A percentile compares a stretch with the other conserved stretches of the same genome.
These are phyloP conservation scores for Bipolaris bicolor DNA, from an alignment of 2,329 filamentous ascomycete species.

Conservation along the genomic window DNA sequence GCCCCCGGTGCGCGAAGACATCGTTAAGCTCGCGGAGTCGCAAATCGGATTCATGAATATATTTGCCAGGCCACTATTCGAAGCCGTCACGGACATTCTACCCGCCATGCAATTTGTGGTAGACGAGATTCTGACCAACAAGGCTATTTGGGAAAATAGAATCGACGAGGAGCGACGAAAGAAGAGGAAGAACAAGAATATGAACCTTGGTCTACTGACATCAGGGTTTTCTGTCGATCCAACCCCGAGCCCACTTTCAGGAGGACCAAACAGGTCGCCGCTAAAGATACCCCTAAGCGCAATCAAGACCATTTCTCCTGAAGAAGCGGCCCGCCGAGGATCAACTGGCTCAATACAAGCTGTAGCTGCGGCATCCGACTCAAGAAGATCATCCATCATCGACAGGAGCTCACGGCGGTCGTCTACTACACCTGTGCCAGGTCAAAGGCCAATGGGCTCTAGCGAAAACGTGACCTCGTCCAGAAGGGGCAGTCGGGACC, in stretches of 20 bases:
- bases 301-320: conserved; percentile 15
- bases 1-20: conserved; percentile 80
- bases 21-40: conserved; percentile 80
- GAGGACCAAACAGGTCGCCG: conserved; percentile 24
- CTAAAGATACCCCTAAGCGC: conserved; percentile 17
- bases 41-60: conserved; percentile 97
- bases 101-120: conserved; percentile 85
- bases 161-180: conserved; percentile 68
- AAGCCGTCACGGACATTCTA: conserved; percentile 83
- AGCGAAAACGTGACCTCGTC: conserved; percentile 45
- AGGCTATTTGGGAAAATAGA: conserved; percentile 71
- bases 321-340: conserved; percentile 33
- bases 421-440: conserved; percentile 34
- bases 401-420: conserved; percentile 41
- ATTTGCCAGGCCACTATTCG: conserved; percentile 90
- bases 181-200: conserved; percentile 45
- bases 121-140: conserved; percentile 80
- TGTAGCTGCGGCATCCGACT: conserved; percentile 21
- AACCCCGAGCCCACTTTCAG: conserved; percentile 44
- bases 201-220: conserved; percentile 32
- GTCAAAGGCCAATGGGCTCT: conserved; percentile 25
- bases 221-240: conserved; percentile 36
- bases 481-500: conserved; percentile 47
- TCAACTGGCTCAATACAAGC: conserved; percentile 38
- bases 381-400: conserved; percentile 36